Conservation (phyloP, 169 alveolate genomes). For the Eimeria brunetti region DNA sequence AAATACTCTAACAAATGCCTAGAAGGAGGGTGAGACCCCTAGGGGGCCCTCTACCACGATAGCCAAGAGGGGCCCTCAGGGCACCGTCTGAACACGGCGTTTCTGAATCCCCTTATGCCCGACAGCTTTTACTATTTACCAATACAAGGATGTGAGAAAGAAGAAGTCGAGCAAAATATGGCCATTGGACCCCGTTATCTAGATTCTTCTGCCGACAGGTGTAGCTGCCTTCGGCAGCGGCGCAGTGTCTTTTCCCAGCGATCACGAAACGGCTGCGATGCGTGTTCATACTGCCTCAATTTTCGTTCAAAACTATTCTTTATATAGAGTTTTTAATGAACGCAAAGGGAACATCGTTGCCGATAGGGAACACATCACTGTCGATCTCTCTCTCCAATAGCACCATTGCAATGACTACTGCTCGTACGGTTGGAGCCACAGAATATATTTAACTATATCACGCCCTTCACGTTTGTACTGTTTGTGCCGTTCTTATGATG, state of each 20-base stretch:
- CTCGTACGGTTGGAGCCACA: background rate
- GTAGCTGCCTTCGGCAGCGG: slow-evolving; percentile 25
- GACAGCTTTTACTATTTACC: background rate
- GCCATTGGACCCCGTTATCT: background rate
- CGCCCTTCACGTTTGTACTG: background rate
- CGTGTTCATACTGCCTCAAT: background rate
- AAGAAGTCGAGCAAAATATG: background rate
- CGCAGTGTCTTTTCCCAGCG: slow-evolving; percentile 20
- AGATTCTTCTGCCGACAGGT: background rate
- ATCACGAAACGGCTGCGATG: background rate
- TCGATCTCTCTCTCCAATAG: background rate
- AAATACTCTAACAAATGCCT: background rate
- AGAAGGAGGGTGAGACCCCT: background rate
- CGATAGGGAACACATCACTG: background rate
- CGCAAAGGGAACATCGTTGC: background rate
- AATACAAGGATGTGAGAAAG: background rate
- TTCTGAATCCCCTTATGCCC: background rate
- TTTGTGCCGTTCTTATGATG: background rate
- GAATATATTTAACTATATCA: background rate
- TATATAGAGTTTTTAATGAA: background rate
- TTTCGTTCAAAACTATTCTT: background rate
- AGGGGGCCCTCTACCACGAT: slow-evolving; percentile 13
- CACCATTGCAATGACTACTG: background rate
- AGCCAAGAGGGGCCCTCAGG: slow-evolving; percentile 26
- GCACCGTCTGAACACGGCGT: background rate